Base-by-base conservation (phyloP, 768 basidiomycete genomes). In the Leccinum rimulosum region DNA sequence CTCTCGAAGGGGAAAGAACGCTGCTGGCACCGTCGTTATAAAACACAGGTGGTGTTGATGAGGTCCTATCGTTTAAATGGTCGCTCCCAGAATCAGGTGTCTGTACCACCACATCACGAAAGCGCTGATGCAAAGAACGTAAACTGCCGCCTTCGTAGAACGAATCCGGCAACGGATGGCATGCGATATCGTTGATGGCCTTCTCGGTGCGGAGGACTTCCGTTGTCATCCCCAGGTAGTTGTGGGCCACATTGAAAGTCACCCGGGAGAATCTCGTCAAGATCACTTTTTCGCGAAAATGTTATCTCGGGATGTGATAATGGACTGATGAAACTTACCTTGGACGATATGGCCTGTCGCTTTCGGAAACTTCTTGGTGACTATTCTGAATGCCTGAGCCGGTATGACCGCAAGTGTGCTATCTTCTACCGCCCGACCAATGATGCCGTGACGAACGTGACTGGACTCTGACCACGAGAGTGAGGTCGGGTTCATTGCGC, bases 371-470 rank as follows among this genome's bases (percentile, higher is more conserved):
- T 96, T 95, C 75, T 95, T 93, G 3, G 96, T 98, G 43, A 99
- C 77, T 52, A 95, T 81, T 56, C 89, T 81, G 75, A 99, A 99
- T 4, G 96, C 97, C 72, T 98, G 95, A 2, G 97, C 96, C 27
- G 97, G 97, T 56, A 99, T 98, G 10, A 99, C 96, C n/a, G 96
- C 97, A 19, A 99, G 77, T 2, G 97, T 98, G 5, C 91, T 91
- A 67, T 99, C 97, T 55, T 92, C 90, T 5, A 89, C 88, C 7
- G 97, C 97, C 38, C 96, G 82, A n/a, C 95, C 95, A 22, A 98
- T 86, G 5, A 90, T 86, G 5, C 90, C 90, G 66, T 86, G 83
- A 66, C 84, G 83, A 48, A 79, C 67, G 50, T 79, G 76, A 48
- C 65, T 60, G 10, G 70, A 75, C 19, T 68, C 65, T 28, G 72